Percentiles rank a stretch among this genome's conserved stretches.
These are phyloP conservation scores for Crotalaria pallida DNA, from an alignment of 306 rosid genomes.

Conservation along the genomic window DNA sequence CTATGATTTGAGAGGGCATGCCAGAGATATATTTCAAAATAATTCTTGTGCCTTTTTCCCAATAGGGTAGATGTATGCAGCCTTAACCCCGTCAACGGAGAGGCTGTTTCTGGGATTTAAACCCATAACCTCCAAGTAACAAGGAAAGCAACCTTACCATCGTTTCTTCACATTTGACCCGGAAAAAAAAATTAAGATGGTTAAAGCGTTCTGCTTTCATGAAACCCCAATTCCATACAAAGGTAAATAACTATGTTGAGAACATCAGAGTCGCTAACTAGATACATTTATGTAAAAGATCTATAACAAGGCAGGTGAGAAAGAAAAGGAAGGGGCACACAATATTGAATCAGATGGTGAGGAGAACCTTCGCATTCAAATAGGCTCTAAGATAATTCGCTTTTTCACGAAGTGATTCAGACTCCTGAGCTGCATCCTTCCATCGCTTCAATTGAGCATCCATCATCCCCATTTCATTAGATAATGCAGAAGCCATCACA, in stretches of 20 bases:
- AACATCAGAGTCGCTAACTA: constrained; percentile 12
- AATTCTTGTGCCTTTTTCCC: neutral
- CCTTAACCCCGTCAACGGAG: too few species aligned
- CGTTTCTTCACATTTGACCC: neutral
- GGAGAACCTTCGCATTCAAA: constrained; percentile 57
- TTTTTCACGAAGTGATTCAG: constrained; percentile 66
- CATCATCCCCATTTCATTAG: constrained; percentile 97
- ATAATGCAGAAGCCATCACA: constrained; percentile 87
- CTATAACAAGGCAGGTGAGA: neutral
- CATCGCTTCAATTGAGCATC: constrained; percentile 86
- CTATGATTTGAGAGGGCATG: neutral
- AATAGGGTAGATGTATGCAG: too few species aligned
- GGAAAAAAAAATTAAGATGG: constrained; percentile 3
- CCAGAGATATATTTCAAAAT: neutral
- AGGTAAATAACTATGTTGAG: constrained; percentile 2
- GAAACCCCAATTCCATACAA: neutral
- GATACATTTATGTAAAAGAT: constrained; percentile 10
- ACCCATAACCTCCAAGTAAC: too few species aligned
- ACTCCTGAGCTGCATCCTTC: constrained; percentile 83
- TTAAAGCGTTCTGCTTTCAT: neutral
- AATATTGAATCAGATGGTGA: constrained; percentile 2
- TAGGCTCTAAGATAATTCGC: constrained; percentile 51
- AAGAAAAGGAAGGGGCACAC: constrained; percentile 15
- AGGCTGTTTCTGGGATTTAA: too few species aligned
- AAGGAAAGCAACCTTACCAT: too few species aligned